Percentiles rank a stretch among this genome's conserved stretches.
Evolutionary conservation across 2,329 filamentous ascomycete species (phyloP).

Genomic region (Chalaropsis thielavioides): DNA sequence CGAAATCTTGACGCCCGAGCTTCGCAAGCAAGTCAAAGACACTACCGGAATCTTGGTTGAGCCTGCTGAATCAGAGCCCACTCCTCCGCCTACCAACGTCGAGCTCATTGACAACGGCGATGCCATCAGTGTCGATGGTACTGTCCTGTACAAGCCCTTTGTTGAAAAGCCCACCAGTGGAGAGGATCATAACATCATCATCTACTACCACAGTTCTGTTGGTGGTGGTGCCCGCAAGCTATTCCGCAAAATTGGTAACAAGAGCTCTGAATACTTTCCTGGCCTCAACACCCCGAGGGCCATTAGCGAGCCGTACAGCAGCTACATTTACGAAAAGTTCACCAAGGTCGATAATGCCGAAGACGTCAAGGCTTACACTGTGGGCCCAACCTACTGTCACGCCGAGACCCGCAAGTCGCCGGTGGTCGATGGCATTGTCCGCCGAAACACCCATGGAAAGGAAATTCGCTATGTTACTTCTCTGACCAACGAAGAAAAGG

Average conservation of each 20-base stretch:
- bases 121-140: conserved; percentile 73
- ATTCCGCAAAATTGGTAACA: conserved; percentile 96
- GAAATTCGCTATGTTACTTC: conserved; percentile 90
- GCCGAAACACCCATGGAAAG: conserved; percentile 92
- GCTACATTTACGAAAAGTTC: conserved; percentile 95
- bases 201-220: conserved; percentile 80
- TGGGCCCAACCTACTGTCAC: conserved; percentile 83
- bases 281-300: conserved; percentile 62
- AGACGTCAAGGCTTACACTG: conserved; percentile 97
- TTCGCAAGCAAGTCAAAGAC: conserved; percentile 65
- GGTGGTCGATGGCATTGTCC: conserved; percentile 88
- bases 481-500: conserved; percentile 63
- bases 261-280: conserved; percentile 87
- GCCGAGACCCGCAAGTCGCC: conserved; percentile 95
- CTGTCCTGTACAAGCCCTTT: conserved; percentile 74
- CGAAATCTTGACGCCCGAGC: conserved; percentile 58
- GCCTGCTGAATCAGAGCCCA: conserved; percentile 6
- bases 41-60: conserved; percentile 64
- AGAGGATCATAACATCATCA: conserved; percentile 97
- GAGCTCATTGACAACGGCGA: conserved; percentile 85
- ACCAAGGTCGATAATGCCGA: conserved; percentile 93
- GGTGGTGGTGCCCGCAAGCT: conserved; percentile 82
- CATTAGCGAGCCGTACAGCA: conserved; percentile 64
- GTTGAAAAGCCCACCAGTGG: conserved; percentile 98
- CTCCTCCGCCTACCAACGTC: conserved; percentile 51